phyloP scores from a whole-genome alignment of 2,329 filamentous ascomycete genomes.

The Monosporascus sp. region DNA sequence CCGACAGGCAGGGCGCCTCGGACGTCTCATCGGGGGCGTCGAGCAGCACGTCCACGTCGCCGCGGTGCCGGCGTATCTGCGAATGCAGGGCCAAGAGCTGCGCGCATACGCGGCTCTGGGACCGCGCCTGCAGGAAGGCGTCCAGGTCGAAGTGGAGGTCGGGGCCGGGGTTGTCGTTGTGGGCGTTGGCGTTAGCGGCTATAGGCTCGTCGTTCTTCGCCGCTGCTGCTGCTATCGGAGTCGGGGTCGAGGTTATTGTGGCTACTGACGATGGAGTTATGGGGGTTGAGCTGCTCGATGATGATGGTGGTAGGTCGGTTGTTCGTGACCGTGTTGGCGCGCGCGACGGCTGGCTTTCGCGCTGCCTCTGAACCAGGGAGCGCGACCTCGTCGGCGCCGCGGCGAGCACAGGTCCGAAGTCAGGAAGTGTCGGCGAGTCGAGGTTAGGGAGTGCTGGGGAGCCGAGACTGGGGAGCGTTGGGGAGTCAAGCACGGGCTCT shows the following conservation, averaged over 20 bases:
- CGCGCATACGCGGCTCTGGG: constrained; percentile 44
- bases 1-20: constrained; percentile 7
- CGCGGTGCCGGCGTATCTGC: constrained; percentile 46
- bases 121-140: constrained; percentile 36
- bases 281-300: no score
- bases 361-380: no score
- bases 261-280: no score
- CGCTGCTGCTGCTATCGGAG: background rate
- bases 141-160: constrained; percentile 24
- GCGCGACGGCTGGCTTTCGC: no score
- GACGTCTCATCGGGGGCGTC: constrained; percentile 16
- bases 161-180: constrained; percentile 12
- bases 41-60: constrained; percentile 39
- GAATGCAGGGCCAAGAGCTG: constrained; percentile 43
- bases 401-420: no score
- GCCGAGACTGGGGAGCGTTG: no score
- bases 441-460: no score
- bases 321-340: no score
- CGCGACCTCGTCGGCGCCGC: no score
- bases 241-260: no score
- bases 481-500: background rate
- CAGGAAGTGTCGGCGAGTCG: no score
- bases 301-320: no score
- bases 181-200: background rate
- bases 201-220: background rate